A percentile compares a stretch with the other conserved stretches of the same genome.
Evolutionary conservation across 441 rosid genomes (phyloP).

Genomic region (Adansonia grandidieri): DNA sequence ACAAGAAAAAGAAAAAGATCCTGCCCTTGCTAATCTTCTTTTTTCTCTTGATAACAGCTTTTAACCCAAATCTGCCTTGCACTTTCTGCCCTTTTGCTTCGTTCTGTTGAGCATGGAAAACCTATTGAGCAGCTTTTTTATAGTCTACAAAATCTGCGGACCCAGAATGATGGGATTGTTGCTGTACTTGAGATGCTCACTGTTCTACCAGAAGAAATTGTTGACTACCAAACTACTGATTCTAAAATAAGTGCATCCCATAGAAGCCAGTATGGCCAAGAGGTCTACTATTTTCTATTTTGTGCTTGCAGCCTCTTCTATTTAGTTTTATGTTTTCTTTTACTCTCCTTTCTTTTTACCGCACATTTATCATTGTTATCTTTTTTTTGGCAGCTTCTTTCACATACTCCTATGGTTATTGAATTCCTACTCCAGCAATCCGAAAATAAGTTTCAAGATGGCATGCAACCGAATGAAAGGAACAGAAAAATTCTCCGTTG

Average conservation of each 20-base stretch:
- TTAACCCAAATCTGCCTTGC: conserved; percentile 96
- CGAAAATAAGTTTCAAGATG: conserved; percentile 58
- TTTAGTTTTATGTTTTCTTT: background rate
- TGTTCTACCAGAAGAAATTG: conserved; percentile 91
- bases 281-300: conserved; percentile 54
- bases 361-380: conserved; percentile 19
- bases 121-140: conserved; percentile 86
- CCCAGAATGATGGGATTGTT: conserved; percentile 77
- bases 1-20: background rate
- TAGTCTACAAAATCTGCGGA: conserved; percentile 79
- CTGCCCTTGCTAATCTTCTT: conserved; percentile 18
- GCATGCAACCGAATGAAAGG: conserved; percentile 60
- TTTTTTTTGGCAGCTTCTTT: conserved; percentile 62
- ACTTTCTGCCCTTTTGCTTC: conserved; percentile 79
- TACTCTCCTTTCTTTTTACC: background rate
- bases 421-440: conserved; percentile 91
- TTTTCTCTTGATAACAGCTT: conserved; percentile 58
- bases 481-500: conserved; percentile 87
- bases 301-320: background rate
- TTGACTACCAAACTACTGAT: conserved; percentile 66
- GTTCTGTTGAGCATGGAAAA: conserved; percentile 73
- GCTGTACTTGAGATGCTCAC: conserved; percentile 95
- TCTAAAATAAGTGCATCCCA: conserved; percentile 53
- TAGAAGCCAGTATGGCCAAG: conserved; percentile 72
- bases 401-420: conserved; percentile 79